Percentiles rank a stretch among this genome's conserved stretches.
Conservation (phyloP, 2,329 filamentous ascomycete genomes). For the Colletotrichum sp. region DNA sequence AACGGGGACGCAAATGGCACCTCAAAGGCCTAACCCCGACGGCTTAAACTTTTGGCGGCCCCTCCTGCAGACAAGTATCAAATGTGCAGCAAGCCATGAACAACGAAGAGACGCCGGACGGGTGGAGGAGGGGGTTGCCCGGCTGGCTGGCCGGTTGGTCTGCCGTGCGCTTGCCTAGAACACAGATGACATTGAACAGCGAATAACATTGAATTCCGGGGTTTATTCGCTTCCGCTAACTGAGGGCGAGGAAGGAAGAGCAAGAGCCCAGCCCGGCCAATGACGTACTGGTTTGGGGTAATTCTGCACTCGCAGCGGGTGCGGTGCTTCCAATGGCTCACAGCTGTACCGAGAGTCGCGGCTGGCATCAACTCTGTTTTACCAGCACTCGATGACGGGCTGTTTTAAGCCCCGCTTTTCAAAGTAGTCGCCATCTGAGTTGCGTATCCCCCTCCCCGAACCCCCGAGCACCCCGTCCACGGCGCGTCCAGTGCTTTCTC, state of each 20-base stretch:
- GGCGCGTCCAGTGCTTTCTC: not conserved
- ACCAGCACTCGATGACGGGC: conserved; percentile 1
- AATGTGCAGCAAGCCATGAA: not conserved
- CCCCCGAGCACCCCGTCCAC: conserved; percentile 8
- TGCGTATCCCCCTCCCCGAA: conserved; percentile 12
- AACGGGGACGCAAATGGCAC: not conserved
- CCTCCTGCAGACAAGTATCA: not conserved
- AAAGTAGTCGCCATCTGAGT: not conserved
- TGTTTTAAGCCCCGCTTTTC: conserved; percentile 10
- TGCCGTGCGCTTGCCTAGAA: not conserved
- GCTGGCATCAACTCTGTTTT: conserved; percentile 6
- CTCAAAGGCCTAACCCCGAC: conserved; percentile 19
- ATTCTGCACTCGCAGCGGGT: not conserved
- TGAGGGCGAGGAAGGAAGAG: not conserved
- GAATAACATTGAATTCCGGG: not conserved
- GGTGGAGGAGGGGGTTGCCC: not conserved
- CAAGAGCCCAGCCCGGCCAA: not conserved
- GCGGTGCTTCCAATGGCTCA: not conserved
- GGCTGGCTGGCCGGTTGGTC: not conserved
- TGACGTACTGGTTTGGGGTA: conserved; percentile 1
- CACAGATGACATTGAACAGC: not conserved
- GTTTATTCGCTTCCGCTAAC: not conserved
- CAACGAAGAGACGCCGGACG: not conserved
- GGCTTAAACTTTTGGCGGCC: conserved; percentile 1
- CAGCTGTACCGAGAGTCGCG: not conserved